Percentiles rank a stretch among this genome's conserved stretches.
Evolutionary conservation across 208 protist genomes (phyloP).

Genomic region (Jaenimonas drosophilae): DNA sequence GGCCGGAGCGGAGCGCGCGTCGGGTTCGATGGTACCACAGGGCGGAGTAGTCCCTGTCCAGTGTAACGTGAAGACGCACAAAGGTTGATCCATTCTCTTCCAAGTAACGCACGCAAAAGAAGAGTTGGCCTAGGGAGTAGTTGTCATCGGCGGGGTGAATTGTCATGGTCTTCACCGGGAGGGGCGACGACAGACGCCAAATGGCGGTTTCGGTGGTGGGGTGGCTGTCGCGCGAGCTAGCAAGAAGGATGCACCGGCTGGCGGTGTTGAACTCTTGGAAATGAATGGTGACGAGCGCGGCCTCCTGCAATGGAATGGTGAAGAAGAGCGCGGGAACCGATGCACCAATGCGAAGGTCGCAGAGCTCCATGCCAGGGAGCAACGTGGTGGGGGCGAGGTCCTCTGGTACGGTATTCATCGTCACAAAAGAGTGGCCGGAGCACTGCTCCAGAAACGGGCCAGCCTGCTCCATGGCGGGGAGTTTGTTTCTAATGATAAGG

Average conservation of each 20-base stretch:
- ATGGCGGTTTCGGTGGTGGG: constrained; percentile 66
- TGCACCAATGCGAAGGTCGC: constrained; percentile 38
- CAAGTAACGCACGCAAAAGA: constrained; percentile 71
- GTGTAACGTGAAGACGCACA: constrained; percentile 45
- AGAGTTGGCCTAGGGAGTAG: constrained; percentile 31
- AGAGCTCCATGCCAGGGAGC: constrained; percentile 19
- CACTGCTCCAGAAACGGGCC: too few species aligned
- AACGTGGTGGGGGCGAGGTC: too few species aligned
- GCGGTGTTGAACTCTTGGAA: constrained; percentile 78
- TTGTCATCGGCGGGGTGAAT: constrained; percentile 68
- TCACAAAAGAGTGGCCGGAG: too few species aligned
- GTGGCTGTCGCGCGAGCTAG: constrained; percentile 44
- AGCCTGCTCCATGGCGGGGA: too few species aligned
- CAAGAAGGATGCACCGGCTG: constrained; percentile 56
- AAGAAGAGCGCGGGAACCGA: constrained; percentile 53
- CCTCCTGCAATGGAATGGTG: constrained; percentile 24
- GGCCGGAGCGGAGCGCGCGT: constrained; percentile 3
- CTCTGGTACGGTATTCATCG: too few species aligned
- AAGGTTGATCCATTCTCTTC: constrained; percentile 54
- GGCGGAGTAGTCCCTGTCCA: constrained; percentile 22
- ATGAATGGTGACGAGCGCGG: constrained; percentile 44
- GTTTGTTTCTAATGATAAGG: too few species aligned
- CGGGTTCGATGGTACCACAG: constrained; percentile 31
- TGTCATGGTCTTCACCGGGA: constrained; percentile 57
- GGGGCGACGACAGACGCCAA: constrained; percentile 63